These are phyloP conservation scores for Neonectria punicea DNA, from an alignment of 2,329 filamentous ascomycete species.

Conservation along the genomic window DNA sequence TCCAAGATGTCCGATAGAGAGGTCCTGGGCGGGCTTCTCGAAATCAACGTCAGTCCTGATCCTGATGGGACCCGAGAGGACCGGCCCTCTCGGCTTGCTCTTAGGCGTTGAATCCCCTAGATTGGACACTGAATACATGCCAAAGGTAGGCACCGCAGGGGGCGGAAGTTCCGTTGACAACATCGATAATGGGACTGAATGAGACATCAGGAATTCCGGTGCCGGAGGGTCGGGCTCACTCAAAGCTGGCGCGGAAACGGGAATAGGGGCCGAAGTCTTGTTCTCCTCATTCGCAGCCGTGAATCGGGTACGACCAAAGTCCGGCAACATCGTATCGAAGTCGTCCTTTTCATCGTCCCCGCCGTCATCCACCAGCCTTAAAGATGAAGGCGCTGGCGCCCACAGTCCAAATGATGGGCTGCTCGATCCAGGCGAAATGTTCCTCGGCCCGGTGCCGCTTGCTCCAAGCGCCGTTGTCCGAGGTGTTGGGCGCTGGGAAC, in stretches of 20 bases:
- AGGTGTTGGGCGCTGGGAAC: slow-evolving; percentile 40
- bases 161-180: slow-evolving; percentile 37
- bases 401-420: slow-evolving; percentile 46
- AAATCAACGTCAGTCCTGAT: slow-evolving; percentile 47
- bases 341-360: slow-evolving; percentile 55
- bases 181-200: slow-evolving; percentile 31
- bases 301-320: slow-evolving; percentile 59
- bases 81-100: slow-evolving; percentile 39
- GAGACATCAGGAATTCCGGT: slow-evolving; percentile 33
- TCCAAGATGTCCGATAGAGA: slow-evolving; percentile 49
- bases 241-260: slow-evolving; percentile 12
- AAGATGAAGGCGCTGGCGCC: slow-evolving; percentile 51
- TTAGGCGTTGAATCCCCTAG: slow-evolving; percentile 31
- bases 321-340: slow-evolving; percentile 61
- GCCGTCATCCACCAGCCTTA: slow-evolving; percentile 57
- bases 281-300: slow-evolving; percentile 29
- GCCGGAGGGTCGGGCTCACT: slow-evolving; percentile 25
- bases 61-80: slow-evolving; percentile 50
- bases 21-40: slow-evolving; percentile 46
- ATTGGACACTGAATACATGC: slow-evolving; percentile 34
- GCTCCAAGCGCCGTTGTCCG: slow-evolving; percentile 32
- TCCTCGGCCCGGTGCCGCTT: slow-evolving; percentile 32
- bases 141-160: slow-evolving; percentile 33
- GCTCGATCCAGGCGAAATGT: slow-evolving; percentile 32
- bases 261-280: slow-evolving; percentile 16